Conservation (phyloP, 495 filamentous ascomycete species). For the Poronia punctata region DNA sequence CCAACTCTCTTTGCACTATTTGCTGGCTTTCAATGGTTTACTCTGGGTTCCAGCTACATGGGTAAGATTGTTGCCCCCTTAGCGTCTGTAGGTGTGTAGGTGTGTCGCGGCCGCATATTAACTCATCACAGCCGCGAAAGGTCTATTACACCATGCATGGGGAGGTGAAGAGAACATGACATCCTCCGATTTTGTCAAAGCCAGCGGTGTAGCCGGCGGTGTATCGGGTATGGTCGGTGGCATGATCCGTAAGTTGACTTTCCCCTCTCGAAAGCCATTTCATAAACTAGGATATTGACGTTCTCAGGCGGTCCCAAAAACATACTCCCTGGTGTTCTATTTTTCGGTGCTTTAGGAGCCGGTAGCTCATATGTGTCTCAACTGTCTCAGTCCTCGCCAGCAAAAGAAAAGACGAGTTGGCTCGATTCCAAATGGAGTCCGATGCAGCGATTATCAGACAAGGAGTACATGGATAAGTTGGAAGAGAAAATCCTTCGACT, state of each 20-base stretch:
- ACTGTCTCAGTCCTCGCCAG: not conserved
- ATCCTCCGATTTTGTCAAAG: slow-evolving; percentile 48
- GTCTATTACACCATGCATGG: slow-evolving; percentile 26
- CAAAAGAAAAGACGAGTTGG: slow-evolving; percentile 22
- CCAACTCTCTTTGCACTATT: slow-evolving; percentile 65
- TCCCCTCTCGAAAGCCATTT: not conserved
- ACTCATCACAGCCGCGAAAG: slow-evolving; percentile 29
- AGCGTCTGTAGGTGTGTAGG: slow-evolving; percentile 14
- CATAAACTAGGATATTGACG: slow-evolving; percentile 13
- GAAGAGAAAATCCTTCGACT: slow-evolving; percentile 69
- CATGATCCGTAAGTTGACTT: slow-evolving; percentile 52
- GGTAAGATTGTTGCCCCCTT: slow-evolving; percentile 53
- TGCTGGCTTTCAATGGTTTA: slow-evolving; percentile 72
- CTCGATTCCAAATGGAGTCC: slow-evolving; percentile 73
- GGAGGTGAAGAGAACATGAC: slow-evolving; percentile 42
- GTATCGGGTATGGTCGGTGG: slow-evolving; percentile 61
- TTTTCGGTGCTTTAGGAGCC: slow-evolving; percentile 21
- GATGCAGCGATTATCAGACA: slow-evolving; percentile 63
- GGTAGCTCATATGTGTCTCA: slow-evolving; percentile 12
- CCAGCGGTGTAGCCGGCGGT: slow-evolving; percentile 61
- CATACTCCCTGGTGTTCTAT: slow-evolving; percentile 35
- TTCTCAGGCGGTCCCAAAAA: slow-evolving; percentile 36
- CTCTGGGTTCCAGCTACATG: slow-evolving; percentile 68
- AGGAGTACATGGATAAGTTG: slow-evolving; percentile 71
- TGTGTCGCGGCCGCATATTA: slow-evolving; percentile 1